These are phyloP conservation scores for Phoenix dactylifera DNA, from an alignment of 176 grass and related monocot species.

Conservation along the genomic window DNA sequence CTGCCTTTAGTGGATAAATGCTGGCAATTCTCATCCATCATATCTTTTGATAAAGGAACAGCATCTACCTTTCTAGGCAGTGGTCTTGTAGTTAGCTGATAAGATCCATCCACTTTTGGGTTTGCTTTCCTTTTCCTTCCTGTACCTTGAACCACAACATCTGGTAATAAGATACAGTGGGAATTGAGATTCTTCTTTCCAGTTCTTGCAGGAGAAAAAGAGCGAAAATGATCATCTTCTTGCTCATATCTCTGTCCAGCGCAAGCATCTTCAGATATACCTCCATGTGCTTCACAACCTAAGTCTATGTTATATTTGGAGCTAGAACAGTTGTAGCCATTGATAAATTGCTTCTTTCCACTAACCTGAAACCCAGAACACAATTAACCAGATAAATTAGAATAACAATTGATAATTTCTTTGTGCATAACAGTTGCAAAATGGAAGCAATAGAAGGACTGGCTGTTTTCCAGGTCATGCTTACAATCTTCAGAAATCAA, in stretches of 20 bases:
- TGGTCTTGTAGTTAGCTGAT: constrained; percentile 14
- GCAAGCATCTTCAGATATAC: constrained; percentile 1
- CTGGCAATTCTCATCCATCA: background rate
- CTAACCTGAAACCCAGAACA: constrained; percentile 19
- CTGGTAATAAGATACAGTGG: background rate
- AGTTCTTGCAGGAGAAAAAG: constrained; percentile 1
- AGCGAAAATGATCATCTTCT: constrained; percentile 1
- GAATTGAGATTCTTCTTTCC: constrained; percentile 21
- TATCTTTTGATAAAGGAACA: constrained; percentile 14
- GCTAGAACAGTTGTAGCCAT: background rate
- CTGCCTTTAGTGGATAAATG: constrained; percentile 6
- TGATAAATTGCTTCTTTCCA: background rate
- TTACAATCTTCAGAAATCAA: too few relatives aligned
- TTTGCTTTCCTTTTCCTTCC: constrained; percentile 44
- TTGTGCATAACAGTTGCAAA: too few relatives aligned
- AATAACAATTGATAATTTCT: too few relatives aligned
- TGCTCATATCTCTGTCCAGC: background rate
- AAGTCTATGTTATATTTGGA: background rate
- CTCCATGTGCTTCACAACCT: background rate
- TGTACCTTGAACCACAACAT: constrained; percentile 7
- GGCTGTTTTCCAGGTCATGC: too few relatives aligned
- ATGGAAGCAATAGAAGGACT: too few relatives aligned
- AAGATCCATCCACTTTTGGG: background rate
- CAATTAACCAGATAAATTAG: too few relatives aligned
- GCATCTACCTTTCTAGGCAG: constrained; percentile 1